These are phyloP conservation scores for Plasmodium blacklocki DNA, from an alignment of 169 alveolate species.

Conservation along the genomic window DNA sequence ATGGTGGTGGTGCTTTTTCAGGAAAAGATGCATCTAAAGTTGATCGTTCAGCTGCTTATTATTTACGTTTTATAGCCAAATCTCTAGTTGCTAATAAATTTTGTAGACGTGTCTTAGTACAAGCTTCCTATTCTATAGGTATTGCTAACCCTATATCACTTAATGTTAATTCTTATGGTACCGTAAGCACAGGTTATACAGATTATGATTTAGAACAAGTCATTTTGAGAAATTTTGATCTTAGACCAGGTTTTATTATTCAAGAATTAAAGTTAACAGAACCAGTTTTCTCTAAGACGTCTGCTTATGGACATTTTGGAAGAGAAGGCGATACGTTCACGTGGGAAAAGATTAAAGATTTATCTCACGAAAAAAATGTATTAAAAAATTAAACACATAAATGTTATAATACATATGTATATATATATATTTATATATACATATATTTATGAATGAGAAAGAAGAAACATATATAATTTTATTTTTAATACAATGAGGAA, in stretches of 20 bases:
- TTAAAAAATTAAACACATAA: conserved; percentile 26
- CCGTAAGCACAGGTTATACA: conserved; percentile 92
- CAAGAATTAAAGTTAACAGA: conserved; percentile 92
- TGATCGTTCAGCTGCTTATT: conserved; percentile 99
- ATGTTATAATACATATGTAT: not conserved
- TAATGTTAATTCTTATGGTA: conserved; percentile 96
- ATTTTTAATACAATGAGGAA: not conserved
- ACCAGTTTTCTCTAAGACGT: conserved; percentile 93
- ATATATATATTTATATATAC: not conserved
- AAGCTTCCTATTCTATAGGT: conserved; percentile 98
- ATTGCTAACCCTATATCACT: conserved; percentile 97
- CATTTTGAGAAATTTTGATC: conserved; percentile 94
- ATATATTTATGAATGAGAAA: not conserved
- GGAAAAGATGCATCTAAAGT: conserved; percentile 99
- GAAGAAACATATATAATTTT: not conserved
- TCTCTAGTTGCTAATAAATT: conserved; percentile 96
- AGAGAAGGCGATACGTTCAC: conserved; percentile 93
- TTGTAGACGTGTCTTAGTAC: conserved; percentile 96
- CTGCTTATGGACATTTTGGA: conserved; percentile 99
- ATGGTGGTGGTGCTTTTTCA: conserved; percentile 99
- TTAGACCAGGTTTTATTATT: conserved; percentile 97
- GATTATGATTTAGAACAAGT: conserved; percentile 94
- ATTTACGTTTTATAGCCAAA: conserved; percentile 98
- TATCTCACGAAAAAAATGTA: conserved; percentile 83
- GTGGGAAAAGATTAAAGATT: conserved; percentile 95